A percentile compares a stretch with the other conserved stretches of the same genome.
Evolutionary conservation across 352 stramenopile species (phyloP).

Genomic region (Pythium inflatum): DNA sequence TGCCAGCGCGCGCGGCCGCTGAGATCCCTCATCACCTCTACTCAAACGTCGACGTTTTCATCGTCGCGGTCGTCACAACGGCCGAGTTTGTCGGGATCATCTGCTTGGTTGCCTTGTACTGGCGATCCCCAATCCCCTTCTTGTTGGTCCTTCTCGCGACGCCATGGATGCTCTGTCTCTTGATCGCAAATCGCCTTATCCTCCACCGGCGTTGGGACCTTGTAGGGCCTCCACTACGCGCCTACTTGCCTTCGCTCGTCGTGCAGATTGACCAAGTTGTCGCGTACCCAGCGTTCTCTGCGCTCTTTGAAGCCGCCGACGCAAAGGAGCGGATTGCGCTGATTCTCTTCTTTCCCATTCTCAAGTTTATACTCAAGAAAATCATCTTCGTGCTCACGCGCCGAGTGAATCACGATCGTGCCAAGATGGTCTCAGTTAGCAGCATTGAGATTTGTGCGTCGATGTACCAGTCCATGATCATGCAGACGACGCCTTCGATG

Average conservation of each 20-base stretch:
- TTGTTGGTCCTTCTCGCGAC: neutral
- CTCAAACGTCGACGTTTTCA: neutral
- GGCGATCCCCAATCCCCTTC: constrained; percentile 14
- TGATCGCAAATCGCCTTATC: neutral
- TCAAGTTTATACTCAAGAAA: constrained; percentile 4
- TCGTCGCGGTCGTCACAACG: neutral
- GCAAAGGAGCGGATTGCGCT: neutral
- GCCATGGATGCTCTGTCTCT: neutral
- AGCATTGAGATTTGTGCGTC: constrained; percentile 8
- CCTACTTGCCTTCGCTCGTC: neutral
- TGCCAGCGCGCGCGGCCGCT: neutral
- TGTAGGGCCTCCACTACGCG: neutral
- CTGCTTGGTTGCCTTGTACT: neutral
- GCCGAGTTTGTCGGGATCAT: neutral
- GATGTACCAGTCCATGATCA: constrained; percentile 31
- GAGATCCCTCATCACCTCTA: neutral
- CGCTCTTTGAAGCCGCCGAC: neutral
- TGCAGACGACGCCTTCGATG: constrained; percentile 23
- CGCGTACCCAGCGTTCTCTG: constrained; percentile 21
- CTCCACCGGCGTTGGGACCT: neutral
- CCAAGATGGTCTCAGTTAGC: neutral
- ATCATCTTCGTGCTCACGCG: neutral
- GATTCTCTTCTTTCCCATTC: constrained; percentile 9
- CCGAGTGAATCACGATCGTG: neutral
- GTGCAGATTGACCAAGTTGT: constrained; percentile 15